Evolutionary conservation across 805 yeast genomes (phyloP), one percentile per base, ranked within the genome.

Genomic region (Nakazawaea ambrosiae): DNA sequence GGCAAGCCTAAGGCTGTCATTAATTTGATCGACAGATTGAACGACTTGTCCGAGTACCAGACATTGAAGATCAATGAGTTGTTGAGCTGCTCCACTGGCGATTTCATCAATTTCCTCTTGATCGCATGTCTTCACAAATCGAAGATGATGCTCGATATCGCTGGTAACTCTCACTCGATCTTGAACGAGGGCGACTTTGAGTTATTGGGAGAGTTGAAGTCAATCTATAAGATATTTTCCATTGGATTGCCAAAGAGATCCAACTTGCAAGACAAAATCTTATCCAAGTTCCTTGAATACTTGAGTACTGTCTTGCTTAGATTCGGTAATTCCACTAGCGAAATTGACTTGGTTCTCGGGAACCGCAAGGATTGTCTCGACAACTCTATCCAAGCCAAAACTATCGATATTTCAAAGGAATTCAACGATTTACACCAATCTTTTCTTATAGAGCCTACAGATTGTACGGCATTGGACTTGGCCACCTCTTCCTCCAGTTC

Each of bases 331-430:
- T n/a, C n/a, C n/a, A n/a, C n/a, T n/a, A n/a, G n/a, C n/a, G n/a
- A n/a, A n/a, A n/a, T n/a, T n/a, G n/a, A n/a, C n/a, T n/a, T n/a
- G n/a, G n/a, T n/a, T n/a, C n/a, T n/a, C n/a, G n/a, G n/a, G n/a
- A n/a, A n/a, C n/a, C n/a, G n/a, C n/a, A n/a, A n/a, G n/a, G n/a
- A n/a, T n/a, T n/a, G n/a, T n/a, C n/a, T n/a, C n/a, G n/a, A n/a
- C n/a, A n/a, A n/a, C n/a, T n/a, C n/a, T n/a, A n/a, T n/a, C n/a
- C n/a, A n/a, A n/a, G n/a, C n/a, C 18, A 24, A n/a, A 16, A 14
- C 34, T n/a, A 33, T 38, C 14, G 41, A 38, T 18, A 31, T 38
- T n/a, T 29, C 37, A 4, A 33, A 38, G 24, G 41, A 38, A 20
- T 29, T 38, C 7, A 33, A 38, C 16, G 41, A 38, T 12, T 20